These are phyloP conservation scores for Exutisphaerella laricina DNA, from an alignment of 2,329 filamentous ascomycete genomes.

Conservation along the genomic window DNA sequence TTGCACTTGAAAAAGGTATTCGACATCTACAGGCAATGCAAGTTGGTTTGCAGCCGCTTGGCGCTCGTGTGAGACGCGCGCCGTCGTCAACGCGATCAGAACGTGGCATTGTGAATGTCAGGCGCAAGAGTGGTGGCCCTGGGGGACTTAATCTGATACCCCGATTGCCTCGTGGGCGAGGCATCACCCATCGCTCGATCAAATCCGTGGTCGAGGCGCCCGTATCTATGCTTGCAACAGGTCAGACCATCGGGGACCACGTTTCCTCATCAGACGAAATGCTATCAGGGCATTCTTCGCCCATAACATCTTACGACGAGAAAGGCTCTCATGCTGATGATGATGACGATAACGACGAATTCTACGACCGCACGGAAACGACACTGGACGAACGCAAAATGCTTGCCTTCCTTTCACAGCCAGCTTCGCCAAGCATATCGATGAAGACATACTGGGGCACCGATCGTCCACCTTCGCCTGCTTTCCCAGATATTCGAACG, in stretches of 20 bases:
- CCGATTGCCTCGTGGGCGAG: conserved; percentile 12
- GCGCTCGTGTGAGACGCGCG: conserved; percentile 9
- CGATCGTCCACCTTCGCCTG: conserved; percentile 10
- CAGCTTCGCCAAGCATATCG: conserved; percentile 19
- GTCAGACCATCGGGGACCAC: conserved; percentile 2
- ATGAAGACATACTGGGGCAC: conserved; percentile 17
- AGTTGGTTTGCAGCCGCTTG: conserved; percentile 4
- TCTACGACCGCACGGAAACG: neutral
- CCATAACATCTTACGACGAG: conserved; percentile 20
- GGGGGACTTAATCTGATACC: conserved; percentile 6
- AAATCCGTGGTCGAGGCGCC: conserved; percentile 17
- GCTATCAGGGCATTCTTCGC: conserved; percentile 20
- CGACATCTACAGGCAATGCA: conserved; percentile 11
- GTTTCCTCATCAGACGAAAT: conserved; percentile 21
- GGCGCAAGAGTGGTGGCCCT: conserved; percentile 9
- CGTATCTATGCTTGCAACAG: neutral
- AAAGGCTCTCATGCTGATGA: conserved; percentile 15
- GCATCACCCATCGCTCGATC: conserved; percentile 9
- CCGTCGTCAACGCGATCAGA: conserved; percentile 18
- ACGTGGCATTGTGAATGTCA: conserved; percentile 9
- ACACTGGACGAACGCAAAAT: conserved; percentile 9
- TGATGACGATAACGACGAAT: neutral
- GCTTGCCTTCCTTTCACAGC: conserved; percentile 19
- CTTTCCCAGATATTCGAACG: conserved; percentile 13
- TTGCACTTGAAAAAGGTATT: conserved; percentile 73